Evolutionary conservation across 495 filamentous ascomycete genomes (phyloP), one percentile per base, ranked within the genome.

Genomic region (Daldinia childiae): DNA sequence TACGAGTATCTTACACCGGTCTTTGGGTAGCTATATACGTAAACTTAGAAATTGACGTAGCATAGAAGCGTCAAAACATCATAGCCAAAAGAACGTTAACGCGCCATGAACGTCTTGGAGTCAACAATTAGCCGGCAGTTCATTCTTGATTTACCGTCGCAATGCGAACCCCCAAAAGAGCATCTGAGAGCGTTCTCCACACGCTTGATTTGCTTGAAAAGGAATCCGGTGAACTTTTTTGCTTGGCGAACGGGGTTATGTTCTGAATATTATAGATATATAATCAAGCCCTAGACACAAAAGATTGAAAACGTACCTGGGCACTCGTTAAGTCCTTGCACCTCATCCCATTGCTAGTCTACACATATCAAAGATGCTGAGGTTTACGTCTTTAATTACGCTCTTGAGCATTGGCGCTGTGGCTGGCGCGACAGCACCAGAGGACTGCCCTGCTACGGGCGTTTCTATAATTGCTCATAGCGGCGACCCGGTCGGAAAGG

Each of bases 401-500:
- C 69, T 75, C 21, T 66, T 66, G 73, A 60, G 72, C 52, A n/a
- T 58, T n/a, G 32, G 60, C 51, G 63, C 70, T 56, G 66, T 62
- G 11, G 43, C 61, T 9, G 29, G 48, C 58, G 54, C 58, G 19
- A 34, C 34, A 15, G 51, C 14, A 9, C 54, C 54, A 43, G 59
- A 59, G 6, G 75, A 74, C 27, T 77, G 75, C 19, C 75, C 73
- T 24, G 55, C 67, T 4, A 55, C 73, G 12, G 73, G 74, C 9
- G 39, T 39, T 15, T 41, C 67, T 12, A 66, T 80, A 39, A 72
- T 81, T 12, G 79, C 76, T 27, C 75, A 79, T 38, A 67, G 63
- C n/a, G 80, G 80, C 17, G 71, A 68, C 3, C 73, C 79, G 2
- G 68, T 74, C 0, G 80, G 80, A 27, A 71, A 65, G 52, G 75